phyloP scores from a whole-genome alignment of 257 asterid species.

The Lavandula angustifolia region DNA sequence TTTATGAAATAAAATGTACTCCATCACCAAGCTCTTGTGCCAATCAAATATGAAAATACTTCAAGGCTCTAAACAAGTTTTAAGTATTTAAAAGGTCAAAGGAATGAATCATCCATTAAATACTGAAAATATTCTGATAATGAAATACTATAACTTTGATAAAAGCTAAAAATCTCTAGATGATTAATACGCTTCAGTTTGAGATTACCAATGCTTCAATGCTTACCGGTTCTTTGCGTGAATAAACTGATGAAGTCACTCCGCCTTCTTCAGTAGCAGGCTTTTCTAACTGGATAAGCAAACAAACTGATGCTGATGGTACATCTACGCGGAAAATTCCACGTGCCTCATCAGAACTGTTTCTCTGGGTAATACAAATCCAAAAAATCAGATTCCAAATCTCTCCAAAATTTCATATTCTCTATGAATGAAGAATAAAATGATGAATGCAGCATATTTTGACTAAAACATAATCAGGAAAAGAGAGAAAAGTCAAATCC shows the following conservation, averaged over 20 bases:
- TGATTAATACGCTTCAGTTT: constrained; percentile 20
- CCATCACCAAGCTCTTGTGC: constrained; percentile 25
- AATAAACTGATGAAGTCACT: constrained; percentile 94
- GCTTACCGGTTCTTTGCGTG: constrained; percentile 99
- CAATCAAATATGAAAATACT: constrained; percentile 23
- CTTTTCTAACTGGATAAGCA: constrained; percentile 95
- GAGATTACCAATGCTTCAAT: constrained; percentile 23
- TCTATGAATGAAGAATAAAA: constrained; percentile 17
- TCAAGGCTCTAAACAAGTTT: constrained; percentile 3
- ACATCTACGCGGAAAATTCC: constrained; percentile 90
- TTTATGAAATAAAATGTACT: constrained; percentile 20
- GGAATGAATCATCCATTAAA: not conserved
- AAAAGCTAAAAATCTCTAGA: not conserved
- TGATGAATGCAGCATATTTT: not conserved
- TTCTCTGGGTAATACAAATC: constrained; percentile 53
- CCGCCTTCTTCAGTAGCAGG: constrained; percentile 99
- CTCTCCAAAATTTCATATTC: constrained; percentile 4
- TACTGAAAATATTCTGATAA: constrained; percentile 11
- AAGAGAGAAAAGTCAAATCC: constrained; percentile 10
- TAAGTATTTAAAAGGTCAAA: not conserved
- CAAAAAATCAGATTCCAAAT: constrained; percentile 24
- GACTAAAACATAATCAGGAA: not conserved
- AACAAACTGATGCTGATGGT: constrained; percentile 94
- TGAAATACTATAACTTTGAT: not conserved
- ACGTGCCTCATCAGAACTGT: constrained; percentile 63